A percentile compares a stretch with the other conserved stretches of the same genome.
phyloP scores from a whole-genome alignment of 2,329 filamentous ascomycete species.

The Madurella mycetomatis region DNA sequence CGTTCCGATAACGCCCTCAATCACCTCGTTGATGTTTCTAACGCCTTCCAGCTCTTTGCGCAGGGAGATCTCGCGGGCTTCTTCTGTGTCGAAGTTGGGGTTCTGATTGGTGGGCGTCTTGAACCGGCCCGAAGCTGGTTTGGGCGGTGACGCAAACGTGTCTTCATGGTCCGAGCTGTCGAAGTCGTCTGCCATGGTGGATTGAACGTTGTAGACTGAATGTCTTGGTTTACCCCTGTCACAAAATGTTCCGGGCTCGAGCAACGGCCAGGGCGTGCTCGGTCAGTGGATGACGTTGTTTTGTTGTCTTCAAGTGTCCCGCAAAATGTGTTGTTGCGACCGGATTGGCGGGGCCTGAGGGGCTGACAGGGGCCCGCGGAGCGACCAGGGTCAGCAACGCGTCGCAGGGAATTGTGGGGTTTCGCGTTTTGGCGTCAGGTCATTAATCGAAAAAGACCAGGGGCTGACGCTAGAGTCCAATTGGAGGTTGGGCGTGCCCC shows the following conservation, averaged over 20 bases:
- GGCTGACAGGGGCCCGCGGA: conserved; percentile 5
- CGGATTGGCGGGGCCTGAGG: conserved; percentile 20
- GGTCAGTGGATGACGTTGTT: conserved; percentile 21
- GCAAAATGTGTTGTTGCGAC: conserved; percentile 16
- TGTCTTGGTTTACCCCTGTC: neutral
- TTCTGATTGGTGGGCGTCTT: conserved; percentile 41
- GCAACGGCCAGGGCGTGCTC: neutral
- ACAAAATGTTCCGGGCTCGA: neutral
- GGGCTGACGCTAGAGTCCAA: conserved; percentile 14
- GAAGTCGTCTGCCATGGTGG: conserved; percentile 41
- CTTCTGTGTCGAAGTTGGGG: conserved; percentile 55
- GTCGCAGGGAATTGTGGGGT: conserved; percentile 17
- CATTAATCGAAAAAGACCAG: conserved; percentile 12
- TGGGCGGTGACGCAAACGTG: conserved; percentile 30
- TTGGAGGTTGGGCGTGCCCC: conserved; percentile 20
- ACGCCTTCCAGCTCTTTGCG: conserved; percentile 78
- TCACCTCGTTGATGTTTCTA: conserved; percentile 78
- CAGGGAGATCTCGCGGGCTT: conserved; percentile 68
- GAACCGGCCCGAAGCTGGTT: conserved; percentile 29
- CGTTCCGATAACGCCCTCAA: conserved; percentile 72
- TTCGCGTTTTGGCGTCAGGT: conserved; percentile 21
- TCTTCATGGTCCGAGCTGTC: conserved; percentile 40
- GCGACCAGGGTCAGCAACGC: conserved; percentile 11
- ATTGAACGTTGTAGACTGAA: neutral
- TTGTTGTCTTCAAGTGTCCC: conserved; percentile 17